phyloP scores from a whole-genome alignment of 768 basidiomycete species.

The Clitopilus hobsonii region DNA sequence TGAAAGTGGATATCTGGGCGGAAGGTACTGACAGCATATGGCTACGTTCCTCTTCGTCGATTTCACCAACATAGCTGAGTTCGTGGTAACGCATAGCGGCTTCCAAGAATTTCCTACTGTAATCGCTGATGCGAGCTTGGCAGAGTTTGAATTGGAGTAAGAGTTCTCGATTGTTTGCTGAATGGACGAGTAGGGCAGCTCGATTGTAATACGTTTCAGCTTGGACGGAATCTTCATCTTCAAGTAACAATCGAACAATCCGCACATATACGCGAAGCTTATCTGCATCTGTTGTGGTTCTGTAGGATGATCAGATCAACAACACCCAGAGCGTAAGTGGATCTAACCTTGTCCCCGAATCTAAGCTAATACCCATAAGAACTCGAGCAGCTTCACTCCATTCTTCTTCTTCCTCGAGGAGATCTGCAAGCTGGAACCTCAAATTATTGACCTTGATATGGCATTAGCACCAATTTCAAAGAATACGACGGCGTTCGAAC shows the following conservation, averaged over 20 bases:
- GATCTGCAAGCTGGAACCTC: slow-evolving; percentile 85
- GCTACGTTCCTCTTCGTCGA: slow-evolving; percentile 90
- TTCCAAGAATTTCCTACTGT: slow-evolving; percentile 87
- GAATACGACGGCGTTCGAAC: slow-evolving; percentile 34
- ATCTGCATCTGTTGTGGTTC: slow-evolving; percentile 71
- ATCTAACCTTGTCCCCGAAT: slow-evolving; percentile 81
- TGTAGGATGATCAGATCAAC: slow-evolving; percentile 19
- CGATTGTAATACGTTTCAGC: slow-evolving; percentile 99
- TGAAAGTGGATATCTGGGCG: background rate
- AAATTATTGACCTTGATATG: slow-evolving; percentile 71
- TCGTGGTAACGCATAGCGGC: slow-evolving; percentile 94
- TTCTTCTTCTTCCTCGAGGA: slow-evolving; percentile 86
- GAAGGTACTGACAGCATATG: slow-evolving; percentile 73
- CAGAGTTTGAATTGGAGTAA: slow-evolving; percentile 85
- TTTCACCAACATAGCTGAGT: slow-evolving; percentile 83
- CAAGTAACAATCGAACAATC: slow-evolving; percentile 89
- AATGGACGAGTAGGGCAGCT: slow-evolving; percentile 84
- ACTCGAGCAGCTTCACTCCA: slow-evolving; percentile 92
- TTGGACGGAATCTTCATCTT: slow-evolving; percentile 95
- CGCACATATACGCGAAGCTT: slow-evolving; percentile 90
- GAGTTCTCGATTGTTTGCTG: slow-evolving; percentile 73
- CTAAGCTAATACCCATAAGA: slow-evolving; percentile 88
- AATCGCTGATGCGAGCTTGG: slow-evolving; percentile 93
- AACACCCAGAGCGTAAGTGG: slow-evolving; percentile 1
- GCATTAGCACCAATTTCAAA: background rate